Evolutionary conservation across 176 grass and related monocot genomes (phyloP).

Genomic region (Chrysopogon serrulatus): DNA sequence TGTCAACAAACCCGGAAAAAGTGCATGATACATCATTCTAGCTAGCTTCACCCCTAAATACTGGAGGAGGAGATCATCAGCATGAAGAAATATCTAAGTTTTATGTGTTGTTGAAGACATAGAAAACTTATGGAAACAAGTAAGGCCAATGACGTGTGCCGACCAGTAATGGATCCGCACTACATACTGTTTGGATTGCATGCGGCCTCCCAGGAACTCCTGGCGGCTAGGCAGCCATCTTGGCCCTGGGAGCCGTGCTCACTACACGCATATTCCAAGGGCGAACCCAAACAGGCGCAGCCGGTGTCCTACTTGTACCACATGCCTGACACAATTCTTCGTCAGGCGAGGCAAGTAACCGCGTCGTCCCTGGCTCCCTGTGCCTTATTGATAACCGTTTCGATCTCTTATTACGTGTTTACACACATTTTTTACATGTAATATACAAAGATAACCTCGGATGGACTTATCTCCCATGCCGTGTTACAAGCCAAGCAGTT

Average conservation of each 20-base stretch:
- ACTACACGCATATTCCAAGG: too few species aligned
- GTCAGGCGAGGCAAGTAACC: neutral
- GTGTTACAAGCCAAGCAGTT: neutral
- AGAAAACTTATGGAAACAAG: neutral
- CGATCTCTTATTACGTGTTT: neutral
- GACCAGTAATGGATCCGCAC: neutral
- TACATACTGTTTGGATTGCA: too few species aligned
- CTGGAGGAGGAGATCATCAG: slow-evolving; percentile 10
- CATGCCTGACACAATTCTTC: neutral
- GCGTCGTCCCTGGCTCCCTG: neutral
- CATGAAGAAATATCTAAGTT: neutral
- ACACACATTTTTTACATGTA: neutral
- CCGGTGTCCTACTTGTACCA: neutral
- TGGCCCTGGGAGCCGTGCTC: too few species aligned
- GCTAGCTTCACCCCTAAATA: neutral
- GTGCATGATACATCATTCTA: neutral
- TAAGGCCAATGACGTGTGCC: slow-evolving; percentile 6
- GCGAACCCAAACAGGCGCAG: too few species aligned
- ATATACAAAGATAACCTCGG: neutral
- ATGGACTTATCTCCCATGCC: neutral
- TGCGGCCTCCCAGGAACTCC: too few species aligned
- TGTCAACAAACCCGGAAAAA: neutral
- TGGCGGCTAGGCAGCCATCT: too few species aligned
- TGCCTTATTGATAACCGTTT: neutral
- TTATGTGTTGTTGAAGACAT: neutral